Evolutionary conservation across 2,329 filamentous ascomycete species (phyloP), one percentile per base, ranked within the genome.

Genomic region (Esteya vermicola): DNA sequence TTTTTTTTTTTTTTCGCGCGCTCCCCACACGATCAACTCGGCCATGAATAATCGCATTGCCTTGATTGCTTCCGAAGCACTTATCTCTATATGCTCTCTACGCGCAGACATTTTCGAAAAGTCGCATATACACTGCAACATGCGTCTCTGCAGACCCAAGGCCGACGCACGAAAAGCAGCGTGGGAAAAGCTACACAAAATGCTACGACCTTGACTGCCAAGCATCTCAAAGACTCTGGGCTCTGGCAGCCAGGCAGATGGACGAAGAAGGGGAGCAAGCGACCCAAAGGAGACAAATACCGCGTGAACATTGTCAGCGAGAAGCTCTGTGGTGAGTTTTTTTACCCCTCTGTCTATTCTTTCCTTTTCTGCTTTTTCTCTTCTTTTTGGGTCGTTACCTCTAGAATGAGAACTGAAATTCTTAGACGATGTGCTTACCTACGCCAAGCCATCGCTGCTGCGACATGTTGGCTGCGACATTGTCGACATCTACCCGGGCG

Each of bases 401-500:
- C n/a, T 13, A 30, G 23, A 18, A 16, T 20, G 21, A 16, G 16
- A 22, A 28, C 19, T 13, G 25, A n/a, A 14, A n/a, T 13, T 20
- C 14, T 6, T 19, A 78, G 81, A 85, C 52, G 78, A 89, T 50
- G 62, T 82, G 13, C 50, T 93, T 34, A 55, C 72, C 7, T 83
- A 83, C 44, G 61, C 93, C n/a, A 74, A 71, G 3, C 69, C 72
- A 1, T 76, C 75, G 3, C 68, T 96, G 16, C 62, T 74, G 26
- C 71, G 75, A 33, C 79, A 91, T 56, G 63, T 67, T 37, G 83
- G 84, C 40, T 86, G 88, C 59, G 86, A 93, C 51, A 70, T 96
- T 33, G 64, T 98, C 50, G 89, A 96, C 54, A 64, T 94, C 41
- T 85, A 88, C 55, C 89, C 89, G 0, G 86, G 86, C 13, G 63